Evolutionary conservation across 208 protist genomes (phyloP).

Genomic region (Crithidia brevicula): DNA sequence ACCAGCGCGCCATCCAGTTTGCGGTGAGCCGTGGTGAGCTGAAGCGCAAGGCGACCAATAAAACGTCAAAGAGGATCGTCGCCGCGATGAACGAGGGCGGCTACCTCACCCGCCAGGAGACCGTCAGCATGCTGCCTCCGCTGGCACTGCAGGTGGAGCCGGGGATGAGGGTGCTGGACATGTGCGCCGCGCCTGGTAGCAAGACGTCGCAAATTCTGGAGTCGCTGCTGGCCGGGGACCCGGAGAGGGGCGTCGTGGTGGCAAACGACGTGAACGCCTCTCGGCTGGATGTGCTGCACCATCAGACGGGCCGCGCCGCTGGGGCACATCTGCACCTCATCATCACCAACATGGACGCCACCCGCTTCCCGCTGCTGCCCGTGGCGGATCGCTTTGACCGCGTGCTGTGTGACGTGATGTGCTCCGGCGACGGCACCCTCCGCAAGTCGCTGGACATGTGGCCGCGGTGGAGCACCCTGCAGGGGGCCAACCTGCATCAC

Average conservation of each 20-base stretch:
- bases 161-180: constrained; percentile 83
- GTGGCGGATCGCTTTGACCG: constrained; percentile 81
- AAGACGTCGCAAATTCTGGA: constrained; percentile 92
- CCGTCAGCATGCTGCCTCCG: constrained; percentile 89
- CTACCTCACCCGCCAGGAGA: constrained; percentile 92
- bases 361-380: constrained; percentile 74
- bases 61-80: constrained; percentile 75
- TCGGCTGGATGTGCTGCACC: constrained; percentile 83
- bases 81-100: constrained; percentile 88
- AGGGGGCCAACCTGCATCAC: constrained; percentile 85
- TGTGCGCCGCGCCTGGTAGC: constrained; percentile 90
- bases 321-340: constrained; percentile 81
- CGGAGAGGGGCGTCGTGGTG: constrained; percentile 73
- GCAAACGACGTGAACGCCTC: constrained; percentile 91
- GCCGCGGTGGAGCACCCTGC: constrained; percentile 87
- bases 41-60: constrained; percentile 73
- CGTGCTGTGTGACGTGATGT: constrained; percentile 96
- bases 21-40: constrained; percentile 76
- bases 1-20: constrained; percentile 71
- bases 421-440: constrained; percentile 95
- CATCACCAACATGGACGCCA: constrained; percentile 90
- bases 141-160: constrained; percentile 81
- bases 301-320: constrained; percentile 75
- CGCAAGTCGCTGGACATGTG: constrained; percentile 95
- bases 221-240: constrained; percentile 42